Base-by-base conservation (phyloP, 352 stramenopile species). In the Nothophytophthora sp. region DNA sequence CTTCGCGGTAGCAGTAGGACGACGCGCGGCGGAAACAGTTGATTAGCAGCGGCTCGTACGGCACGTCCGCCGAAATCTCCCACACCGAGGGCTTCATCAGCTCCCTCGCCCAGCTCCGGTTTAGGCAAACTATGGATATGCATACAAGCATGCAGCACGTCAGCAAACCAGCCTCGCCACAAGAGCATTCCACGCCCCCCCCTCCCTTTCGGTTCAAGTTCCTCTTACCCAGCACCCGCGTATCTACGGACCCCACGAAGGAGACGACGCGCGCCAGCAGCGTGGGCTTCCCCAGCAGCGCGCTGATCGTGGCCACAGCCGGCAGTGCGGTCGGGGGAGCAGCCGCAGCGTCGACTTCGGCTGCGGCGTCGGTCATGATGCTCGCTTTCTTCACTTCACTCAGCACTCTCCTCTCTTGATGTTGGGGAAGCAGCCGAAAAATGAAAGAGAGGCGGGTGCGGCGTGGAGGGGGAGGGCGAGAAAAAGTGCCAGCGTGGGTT, bases 1-100 rank as follows among this genome's bases (percentile, higher is more conserved):
- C 65, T 57, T 95, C 86, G n/a, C 83, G 82, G 58, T 92, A 93
- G 61, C 76, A 89, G 49, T 95, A 95, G 42, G 81, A 93, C 11
- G 83, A 71, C 10, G 86, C 86, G 33, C 86, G 77, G 45, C 86
- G 83, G 55, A 95, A 95, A 57, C 82, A 91, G 38, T 88, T 93
- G 19, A 76, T 55, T 23, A 95, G 55, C 57, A 94, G 63, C 34
- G 86, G 86, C 54, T 88, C 67, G 33, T 88, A 77, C 8, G 86
- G 86, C 39, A 92, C 74, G n/a, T 67, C 68, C 13, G 83, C 80
- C 20, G 90, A 74, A 19, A 92, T 84, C 54, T 95, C 86, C 86
- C 86, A 95, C 34, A 93, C 66, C 2, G 67, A 63, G 0, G 86
- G 86, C 50, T 86, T 88, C 75, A 90, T 91, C 51, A 95, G 72